Percentiles rank a stretch among this genome's conserved stretches.
phyloP scores from a whole-genome alignment of 139 green algal species.

The Tetradesmus lagerheimii region DNA sequence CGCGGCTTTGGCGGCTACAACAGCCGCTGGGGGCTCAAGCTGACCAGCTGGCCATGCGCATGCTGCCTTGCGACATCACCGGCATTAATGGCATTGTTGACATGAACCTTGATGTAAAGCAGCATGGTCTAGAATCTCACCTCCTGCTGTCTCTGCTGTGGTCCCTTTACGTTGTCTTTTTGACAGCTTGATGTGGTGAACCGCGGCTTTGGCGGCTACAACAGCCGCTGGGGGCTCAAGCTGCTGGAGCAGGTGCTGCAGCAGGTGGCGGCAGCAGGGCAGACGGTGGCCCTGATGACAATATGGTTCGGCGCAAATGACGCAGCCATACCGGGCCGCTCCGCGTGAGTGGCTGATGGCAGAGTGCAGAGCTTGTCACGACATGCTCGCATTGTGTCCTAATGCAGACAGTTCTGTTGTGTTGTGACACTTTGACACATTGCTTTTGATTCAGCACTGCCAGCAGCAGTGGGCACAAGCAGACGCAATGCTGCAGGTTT shows the following conservation, averaged over 20 bases:
- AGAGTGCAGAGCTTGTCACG: no score
- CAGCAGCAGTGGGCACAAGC: no score
- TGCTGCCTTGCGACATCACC: no score
- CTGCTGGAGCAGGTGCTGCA: slow-evolving; percentile 57
- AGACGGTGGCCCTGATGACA: slow-evolving; percentile 61
- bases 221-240: slow-evolving; percentile 84
- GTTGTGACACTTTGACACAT: no score
- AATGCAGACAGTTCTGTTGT: no score
- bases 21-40: slow-evolving; percentile 84
- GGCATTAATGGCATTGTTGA: no score
- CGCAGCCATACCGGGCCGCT: slow-evolving; percentile 76
- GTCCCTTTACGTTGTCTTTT: not conserved
- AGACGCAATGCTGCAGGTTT: no score
- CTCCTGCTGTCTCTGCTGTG: not conserved
- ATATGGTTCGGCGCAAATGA: slow-evolving; percentile 97
- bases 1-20: slow-evolving; percentile 94
- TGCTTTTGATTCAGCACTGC: no score
- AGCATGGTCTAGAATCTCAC: no score
- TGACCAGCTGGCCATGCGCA: not conserved
- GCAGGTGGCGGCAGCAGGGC: not conserved
- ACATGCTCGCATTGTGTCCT: no score
- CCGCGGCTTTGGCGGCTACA: slow-evolving; percentile 92
- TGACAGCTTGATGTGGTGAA: slow-evolving; percentile 70
- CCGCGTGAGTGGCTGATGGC: slow-evolving; percentile 64
- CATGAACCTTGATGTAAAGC: no score